Base-by-base conservation (phyloP, 2,329 filamentous ascomycete genomes). In the Lecanosticta acicola region DNA sequence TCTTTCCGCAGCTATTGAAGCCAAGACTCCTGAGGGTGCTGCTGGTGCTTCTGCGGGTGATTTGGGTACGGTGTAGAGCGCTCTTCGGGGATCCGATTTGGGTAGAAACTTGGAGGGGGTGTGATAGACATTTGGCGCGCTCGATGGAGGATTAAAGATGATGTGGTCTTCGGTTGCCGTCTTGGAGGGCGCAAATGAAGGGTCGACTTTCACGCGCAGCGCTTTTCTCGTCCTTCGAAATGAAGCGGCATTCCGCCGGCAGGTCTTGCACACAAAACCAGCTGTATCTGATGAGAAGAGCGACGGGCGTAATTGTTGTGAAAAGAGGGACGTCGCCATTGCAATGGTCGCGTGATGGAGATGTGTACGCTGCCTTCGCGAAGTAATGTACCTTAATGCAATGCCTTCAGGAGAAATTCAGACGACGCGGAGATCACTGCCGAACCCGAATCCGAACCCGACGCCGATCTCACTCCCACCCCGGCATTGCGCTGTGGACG, bases 51-150 rank as follows among this genome's bases (percentile, higher is more conserved):
- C 43, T 33, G 50, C 40, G 36, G 52, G 48, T 20, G 54, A 45
- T 24, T 58, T 51, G 39, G 62, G 43, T 34, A 48, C 49, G 14
- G 63, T 20, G 36, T 54, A 41, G 19, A 56, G 34, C 35, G 45
- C 45, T 39, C 54, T 46, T 45, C 81, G 72, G 17, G 71, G 69
- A 65, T 85, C 81, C 52, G 72, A 68, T 43, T 70, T 61, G 3
- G 81, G 81, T 5, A 85, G 71, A 62, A 85, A 85, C 54, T 81
- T 80, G 20, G 72, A 66, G 1, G 81, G 81, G 1, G 81, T 85
- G 60, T 82, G 77, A 59, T 80, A 81, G 18, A 80, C 74, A 50
- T 73, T 80, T 5, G 81, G 80, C 4, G 77, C 74, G 20, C 78
- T 77, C 4, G 80, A 79, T 1, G 81, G 81, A 29, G 81, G 81